Conservation (phyloP, 805 yeast genomes). For the Yamadazyma takamatsuzukensis region DNA sequence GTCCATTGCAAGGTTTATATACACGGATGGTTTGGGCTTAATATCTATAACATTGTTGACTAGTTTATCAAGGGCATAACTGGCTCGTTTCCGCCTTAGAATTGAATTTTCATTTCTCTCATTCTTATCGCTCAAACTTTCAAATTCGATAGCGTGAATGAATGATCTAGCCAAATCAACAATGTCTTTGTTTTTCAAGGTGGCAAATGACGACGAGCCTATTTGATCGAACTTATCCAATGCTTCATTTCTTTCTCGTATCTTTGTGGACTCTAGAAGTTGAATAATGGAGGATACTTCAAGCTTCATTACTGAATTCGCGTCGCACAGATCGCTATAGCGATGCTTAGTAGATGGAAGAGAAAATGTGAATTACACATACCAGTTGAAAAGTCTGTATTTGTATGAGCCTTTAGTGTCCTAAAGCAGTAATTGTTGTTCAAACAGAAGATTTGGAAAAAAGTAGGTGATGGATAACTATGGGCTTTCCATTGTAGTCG, state of each 20-base stretch:
- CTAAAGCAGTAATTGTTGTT: no score
- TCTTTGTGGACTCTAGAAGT: conserved; percentile 45
- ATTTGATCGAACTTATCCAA: conserved; percentile 29
- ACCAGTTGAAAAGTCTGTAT: no score
- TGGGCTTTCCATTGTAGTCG: conserved; percentile 3
- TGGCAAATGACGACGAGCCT: no score
- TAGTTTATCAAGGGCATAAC: conserved; percentile 3
- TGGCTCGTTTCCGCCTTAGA: conserved; percentile 1
- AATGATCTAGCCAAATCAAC: no score
- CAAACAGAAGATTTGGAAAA: neutral
- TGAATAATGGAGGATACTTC: conserved; percentile 7
- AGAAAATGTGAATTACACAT: conserved; percentile 1
- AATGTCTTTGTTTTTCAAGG: no score
- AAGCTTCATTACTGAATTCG: neutral
- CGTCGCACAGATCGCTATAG: conserved; percentile 1
- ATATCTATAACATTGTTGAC: conserved; percentile 3
- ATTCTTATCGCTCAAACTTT: neutral
- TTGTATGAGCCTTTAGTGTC: no score
- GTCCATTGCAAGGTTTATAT: conserved; percentile 2
- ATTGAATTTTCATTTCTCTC: no score
- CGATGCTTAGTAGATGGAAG: no score
- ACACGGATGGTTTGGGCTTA: conserved; percentile 3
- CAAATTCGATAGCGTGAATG: conserved; percentile 4
- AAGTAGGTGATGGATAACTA: neutral
- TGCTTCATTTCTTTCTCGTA: conserved; percentile 55